phyloP scores from a whole-genome alignment of 495 filamentous ascomycete genomes.

The Neurospora sp. region DNA sequence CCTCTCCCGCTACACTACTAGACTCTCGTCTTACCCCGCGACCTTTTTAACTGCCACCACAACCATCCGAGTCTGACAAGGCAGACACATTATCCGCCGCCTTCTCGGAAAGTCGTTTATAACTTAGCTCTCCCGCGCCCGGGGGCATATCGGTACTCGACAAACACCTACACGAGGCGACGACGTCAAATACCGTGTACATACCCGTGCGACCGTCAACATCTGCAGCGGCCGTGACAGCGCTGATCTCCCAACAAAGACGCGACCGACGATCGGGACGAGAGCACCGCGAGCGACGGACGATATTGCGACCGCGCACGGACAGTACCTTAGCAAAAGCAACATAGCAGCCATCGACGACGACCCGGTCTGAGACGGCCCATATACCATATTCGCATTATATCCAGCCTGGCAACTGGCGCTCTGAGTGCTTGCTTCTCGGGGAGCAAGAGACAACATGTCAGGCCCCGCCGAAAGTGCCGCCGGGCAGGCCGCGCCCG shows the following conservation, averaged over 20 bases:
- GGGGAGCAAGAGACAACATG: constrained; percentile 19
- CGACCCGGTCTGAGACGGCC: constrained; percentile 8
- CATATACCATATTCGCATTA: constrained; percentile 1
- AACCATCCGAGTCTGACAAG: background rate
- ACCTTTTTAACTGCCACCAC: background rate
- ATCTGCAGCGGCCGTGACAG: background rate
- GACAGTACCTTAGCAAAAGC: background rate
- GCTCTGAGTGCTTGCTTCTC: background rate
- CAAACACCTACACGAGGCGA: background rate
- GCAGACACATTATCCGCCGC: background rate
- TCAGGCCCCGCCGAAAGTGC: constrained; percentile 16
- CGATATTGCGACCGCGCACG: background rate
- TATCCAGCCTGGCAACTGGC: constrained; percentile 13
- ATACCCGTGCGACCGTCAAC: background rate
- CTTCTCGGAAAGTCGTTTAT: background rate
- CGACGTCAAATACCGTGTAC: background rate
- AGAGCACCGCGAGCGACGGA: background rate
- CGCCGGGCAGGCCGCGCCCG: background rate
- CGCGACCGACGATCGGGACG: background rate
- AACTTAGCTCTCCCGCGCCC: background rate
- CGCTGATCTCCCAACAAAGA: background rate
- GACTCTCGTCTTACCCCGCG: background rate
- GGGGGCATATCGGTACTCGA: background rate
- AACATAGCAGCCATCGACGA: constrained; percentile 1
- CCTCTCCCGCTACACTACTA: background rate